phyloP scores from a whole-genome alignment of 768 basidiomycete genomes.

The Daedaleopsis sinensis region DNA sequence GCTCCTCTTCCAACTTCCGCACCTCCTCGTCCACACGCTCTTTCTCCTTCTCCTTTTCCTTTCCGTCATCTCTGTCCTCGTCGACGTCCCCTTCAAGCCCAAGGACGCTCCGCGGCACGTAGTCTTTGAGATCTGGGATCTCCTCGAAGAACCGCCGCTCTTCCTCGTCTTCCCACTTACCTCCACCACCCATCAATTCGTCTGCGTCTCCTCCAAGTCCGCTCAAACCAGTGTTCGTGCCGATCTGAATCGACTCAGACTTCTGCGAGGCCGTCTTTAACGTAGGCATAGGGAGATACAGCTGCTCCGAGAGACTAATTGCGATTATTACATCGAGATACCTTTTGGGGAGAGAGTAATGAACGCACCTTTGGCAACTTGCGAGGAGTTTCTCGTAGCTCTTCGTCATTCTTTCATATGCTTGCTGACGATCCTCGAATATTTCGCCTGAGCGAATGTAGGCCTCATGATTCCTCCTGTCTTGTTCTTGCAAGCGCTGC shows the following conservation, averaged over 20 bases:
- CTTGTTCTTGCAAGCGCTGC: conserved; percentile 95
- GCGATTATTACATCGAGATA: background rate
- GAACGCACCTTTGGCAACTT: conserved; percentile 81
- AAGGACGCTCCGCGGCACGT: conserved; percentile 86
- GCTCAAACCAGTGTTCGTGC: conserved; percentile 40
- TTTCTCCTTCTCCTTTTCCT: conserved; percentile 50
- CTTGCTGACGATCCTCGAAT: conserved; percentile 98
- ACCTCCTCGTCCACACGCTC: conserved; percentile 70
- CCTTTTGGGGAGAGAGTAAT: background rate
- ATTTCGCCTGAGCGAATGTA: conserved; percentile 99
- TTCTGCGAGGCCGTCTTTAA: conserved; percentile 86
- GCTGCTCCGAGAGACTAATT: conserved; percentile 83
- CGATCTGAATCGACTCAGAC: conserved; percentile 80
- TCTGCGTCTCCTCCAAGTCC: conserved; percentile 35
- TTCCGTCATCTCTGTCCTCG: conserved; percentile 42
- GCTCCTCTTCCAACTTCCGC: conserved; percentile 75
- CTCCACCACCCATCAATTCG: conserved; percentile 49
- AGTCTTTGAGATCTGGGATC: conserved; percentile 86
- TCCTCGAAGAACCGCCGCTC: conserved; percentile 94
- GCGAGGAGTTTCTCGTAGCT: conserved; percentile 89
- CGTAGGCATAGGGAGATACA: conserved; percentile 77
- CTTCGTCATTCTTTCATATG: conserved; percentile 98
- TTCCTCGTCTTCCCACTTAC: conserved; percentile 99
- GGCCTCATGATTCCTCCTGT: conserved; percentile 95
- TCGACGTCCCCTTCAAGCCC: conserved; percentile 58